Evolutionary conservation across 257 asterid genomes (phyloP), one percentile per base, ranked within the genome.

Genomic region (Parsonsia alboflavescens): DNA sequence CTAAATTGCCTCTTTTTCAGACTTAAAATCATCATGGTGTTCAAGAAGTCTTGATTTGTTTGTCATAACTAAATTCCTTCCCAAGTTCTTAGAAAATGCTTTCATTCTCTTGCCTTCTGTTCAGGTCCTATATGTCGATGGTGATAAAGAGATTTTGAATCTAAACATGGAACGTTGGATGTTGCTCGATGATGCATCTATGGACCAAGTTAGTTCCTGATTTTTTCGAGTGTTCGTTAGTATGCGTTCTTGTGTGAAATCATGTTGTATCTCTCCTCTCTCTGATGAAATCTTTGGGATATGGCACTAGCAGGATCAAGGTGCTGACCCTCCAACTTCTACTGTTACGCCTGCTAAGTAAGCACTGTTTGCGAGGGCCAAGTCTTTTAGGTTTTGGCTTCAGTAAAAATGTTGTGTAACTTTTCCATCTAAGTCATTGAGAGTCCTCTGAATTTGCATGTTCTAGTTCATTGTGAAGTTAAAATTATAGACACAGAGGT

Each of bases 81-180:
- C 48, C n/a, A 5, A 30, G 39, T 50, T 59, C 36, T 52, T 57
- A 28, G 12, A 10, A 56, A 24, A 7, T 11, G 17, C 17, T 19
- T 54, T 44, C 33, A 2, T 21, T 22, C 28, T 59, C 49, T 26
- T 76, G 7, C 50, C 21, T 36, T 46, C n/a, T 56, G 41, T 69
- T 59, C 75, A 88, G 93, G 82, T 88, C 57, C 52, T 70, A 66
- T 88, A 83, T 73, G 70, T 64, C 70, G 80, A 86, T 66, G 93
- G 87, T 22, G 75, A 66, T 21, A 69, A 33, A 65, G 90, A 88
- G 80, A 67, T 28, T 73, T 57, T 86, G 86, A 76, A 80, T 75
- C 83, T 88, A 62, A 67, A 50, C 54, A 81, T 67, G 78, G 84
- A 83, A 73, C 84, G 82, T 16, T 77, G 73, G 78, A 76, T 77